Evolutionary conservation across 73 alveolate species (phyloP).

Genomic region (Tetrahymena malaccensis): DNA sequence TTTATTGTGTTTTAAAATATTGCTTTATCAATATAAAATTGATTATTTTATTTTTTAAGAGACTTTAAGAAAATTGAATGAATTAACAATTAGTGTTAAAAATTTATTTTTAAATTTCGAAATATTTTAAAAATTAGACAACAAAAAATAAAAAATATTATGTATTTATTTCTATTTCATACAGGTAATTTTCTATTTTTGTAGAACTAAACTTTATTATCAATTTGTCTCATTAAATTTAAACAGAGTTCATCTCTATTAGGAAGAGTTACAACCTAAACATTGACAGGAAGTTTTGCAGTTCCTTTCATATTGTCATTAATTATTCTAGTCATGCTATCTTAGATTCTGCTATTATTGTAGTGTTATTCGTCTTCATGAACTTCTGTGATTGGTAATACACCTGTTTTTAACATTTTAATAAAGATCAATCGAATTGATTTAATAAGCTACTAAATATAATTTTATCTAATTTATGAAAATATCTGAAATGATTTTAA

Average conservation of each 20-base stretch:
- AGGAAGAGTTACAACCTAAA: constrained; percentile 58
- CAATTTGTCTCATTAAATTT: constrained; percentile 50
- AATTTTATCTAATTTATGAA: too few species aligned
- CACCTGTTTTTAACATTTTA: not conserved
- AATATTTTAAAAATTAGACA: too few species aligned
- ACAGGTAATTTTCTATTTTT: not conserved
- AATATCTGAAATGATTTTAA: too few species aligned
- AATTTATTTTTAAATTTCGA: too few species aligned
- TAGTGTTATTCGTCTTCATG: constrained; percentile 41
- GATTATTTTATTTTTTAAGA: too few species aligned
- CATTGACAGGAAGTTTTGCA: constrained; percentile 70
- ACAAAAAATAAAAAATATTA: not conserved
- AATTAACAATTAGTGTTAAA: too few species aligned
- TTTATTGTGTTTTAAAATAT: too few species aligned
- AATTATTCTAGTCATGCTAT: constrained; percentile 8
- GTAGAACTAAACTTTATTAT: not conserved
- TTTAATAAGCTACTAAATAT: too few species aligned
- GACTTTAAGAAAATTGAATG: too few species aligned
- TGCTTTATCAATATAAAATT: too few species aligned
- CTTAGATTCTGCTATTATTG: constrained; percentile 17
- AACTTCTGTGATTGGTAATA: constrained; percentile 54
- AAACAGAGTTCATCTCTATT: constrained; percentile 69
- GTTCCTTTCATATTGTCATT: constrained; percentile 49
- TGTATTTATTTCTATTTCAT: not conserved
- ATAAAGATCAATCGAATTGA: not conserved